A percentile compares a stretch with the other conserved stretches of the same genome.
These are phyloP conservation scores for Polytrichum formosum DNA, from an alignment of 225 moss, liverwort and hornwort species.

Conservation along the genomic window DNA sequence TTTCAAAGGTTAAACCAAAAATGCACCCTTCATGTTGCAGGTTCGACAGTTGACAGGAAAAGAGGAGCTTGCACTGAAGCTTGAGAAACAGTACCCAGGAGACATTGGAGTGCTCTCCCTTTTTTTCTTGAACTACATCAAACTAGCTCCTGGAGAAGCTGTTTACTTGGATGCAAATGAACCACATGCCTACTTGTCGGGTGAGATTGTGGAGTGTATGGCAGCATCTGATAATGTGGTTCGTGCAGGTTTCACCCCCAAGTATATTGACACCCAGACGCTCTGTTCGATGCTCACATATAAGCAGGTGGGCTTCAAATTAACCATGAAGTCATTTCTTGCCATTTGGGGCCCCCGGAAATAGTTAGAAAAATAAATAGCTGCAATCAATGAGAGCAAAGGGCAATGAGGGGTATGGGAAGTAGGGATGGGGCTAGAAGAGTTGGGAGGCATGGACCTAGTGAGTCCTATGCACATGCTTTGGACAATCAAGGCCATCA, in stretches of 20 bases:
- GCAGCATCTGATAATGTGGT: constrained; percentile 98
- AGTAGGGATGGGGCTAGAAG: too few species aligned
- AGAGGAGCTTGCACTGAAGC: constrained; percentile 67
- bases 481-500: too few species aligned
- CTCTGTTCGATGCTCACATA: constrained; percentile 91
- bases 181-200: constrained; percentile 87
- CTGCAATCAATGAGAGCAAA: too few species aligned
- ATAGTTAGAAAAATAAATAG: too few species aligned
- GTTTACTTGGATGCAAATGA: constrained; percentile 82
- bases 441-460: too few species aligned
- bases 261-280: constrained; percentile 78
- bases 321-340: too few species aligned
- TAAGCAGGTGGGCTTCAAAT: constrained; percentile 49
- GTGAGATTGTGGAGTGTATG: constrained; percentile 96
- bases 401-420: too few species aligned
- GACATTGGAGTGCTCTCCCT: constrained; percentile 83
- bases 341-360: too few species aligned
- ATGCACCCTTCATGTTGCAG: constrained; percentile 20
- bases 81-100: constrained; percentile 85
- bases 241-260: constrained; percentile 90
- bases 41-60: constrained; percentile 57
- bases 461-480: too few species aligned
- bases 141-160: constrained; percentile 73
- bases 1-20: too few species aligned
- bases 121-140: constrained; percentile 77